Conservation (phyloP, 176 grass and related monocot genomes). For the Pontederia crassipes region DNA sequence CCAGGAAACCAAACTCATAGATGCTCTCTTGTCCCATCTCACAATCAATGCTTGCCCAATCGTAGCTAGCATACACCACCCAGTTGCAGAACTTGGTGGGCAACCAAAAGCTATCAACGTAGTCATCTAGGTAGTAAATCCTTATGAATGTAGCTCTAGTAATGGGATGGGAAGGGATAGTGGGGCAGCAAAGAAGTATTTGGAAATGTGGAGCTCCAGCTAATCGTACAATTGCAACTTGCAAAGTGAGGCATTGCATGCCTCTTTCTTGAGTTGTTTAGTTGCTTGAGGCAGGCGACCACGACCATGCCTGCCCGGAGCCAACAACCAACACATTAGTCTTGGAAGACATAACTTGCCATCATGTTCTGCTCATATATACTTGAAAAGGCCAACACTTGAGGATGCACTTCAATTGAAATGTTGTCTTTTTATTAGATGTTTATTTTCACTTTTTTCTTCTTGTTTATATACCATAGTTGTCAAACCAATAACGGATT, state of each 20-base stretch:
- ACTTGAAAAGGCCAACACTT: too few species aligned
- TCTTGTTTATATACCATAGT: too few species aligned
- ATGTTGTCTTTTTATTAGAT: too few species aligned
- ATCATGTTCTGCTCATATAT: too few species aligned
- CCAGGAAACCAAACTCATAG: constrained; percentile 15
- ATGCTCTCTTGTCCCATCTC: not conserved
- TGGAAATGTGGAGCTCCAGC: constrained; percentile 28
- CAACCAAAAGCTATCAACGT: constrained; percentile 1
- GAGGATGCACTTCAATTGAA: too few species aligned
- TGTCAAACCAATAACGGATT: too few species aligned
- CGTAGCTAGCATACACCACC: constrained; percentile 9
- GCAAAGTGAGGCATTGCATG: constrained; percentile 23
- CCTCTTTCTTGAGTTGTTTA: constrained; percentile 9
- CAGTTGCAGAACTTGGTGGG: not conserved
- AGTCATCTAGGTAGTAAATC: constrained; percentile 9
- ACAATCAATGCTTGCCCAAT: not conserved
- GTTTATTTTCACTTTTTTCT: too few species aligned
- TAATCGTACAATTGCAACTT: constrained; percentile 20
- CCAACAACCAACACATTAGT: constrained; percentile 14
- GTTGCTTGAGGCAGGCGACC: not conserved
- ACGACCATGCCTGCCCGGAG: constrained; percentile 15
- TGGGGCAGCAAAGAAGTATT: constrained; percentile 29
- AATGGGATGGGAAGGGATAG: not conserved
- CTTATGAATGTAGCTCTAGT: constrained; percentile 20
- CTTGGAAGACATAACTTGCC: not conserved